Percentiles rank a stretch among this genome's conserved stretches.
These are phyloP conservation scores for Sindora glabra DNA, from an alignment of 306 rosid species.

Conservation along the genomic window DNA sequence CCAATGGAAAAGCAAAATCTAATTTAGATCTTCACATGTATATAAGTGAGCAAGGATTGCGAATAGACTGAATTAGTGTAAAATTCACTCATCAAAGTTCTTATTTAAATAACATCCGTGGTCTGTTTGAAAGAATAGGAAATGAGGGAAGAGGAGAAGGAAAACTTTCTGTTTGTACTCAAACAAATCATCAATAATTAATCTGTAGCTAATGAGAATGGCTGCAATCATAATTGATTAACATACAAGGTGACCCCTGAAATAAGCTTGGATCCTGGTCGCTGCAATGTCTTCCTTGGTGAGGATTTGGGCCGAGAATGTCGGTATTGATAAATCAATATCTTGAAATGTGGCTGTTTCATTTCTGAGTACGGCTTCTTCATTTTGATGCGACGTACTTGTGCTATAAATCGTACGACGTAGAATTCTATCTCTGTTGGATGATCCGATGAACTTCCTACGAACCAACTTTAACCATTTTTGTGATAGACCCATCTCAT, in stretches of 20 bases:
- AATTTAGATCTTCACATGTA: no score
- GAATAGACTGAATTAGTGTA: no score
- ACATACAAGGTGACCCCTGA: constrained; percentile 84
- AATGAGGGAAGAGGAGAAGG: no score
- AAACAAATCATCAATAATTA: background rate
- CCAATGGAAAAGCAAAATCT: no score
- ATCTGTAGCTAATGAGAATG: background rate
- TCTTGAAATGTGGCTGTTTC: constrained; percentile 15
- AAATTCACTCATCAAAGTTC: no score
- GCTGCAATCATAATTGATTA: no score
- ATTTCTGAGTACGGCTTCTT: constrained; percentile 7
- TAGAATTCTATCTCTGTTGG: constrained; percentile 23
- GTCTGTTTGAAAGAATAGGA: no score
- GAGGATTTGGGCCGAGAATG: background rate
- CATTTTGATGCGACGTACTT: background rate
- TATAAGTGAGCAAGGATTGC: no score
- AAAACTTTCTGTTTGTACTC: background rate
- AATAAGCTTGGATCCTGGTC: constrained; percentile 66
- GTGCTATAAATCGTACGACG: constrained; percentile 22
- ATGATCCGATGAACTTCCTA: constrained; percentile 30
- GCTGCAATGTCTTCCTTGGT: constrained; percentile 45
- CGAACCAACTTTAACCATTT: constrained; percentile 46
- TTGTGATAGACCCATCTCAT: constrained; percentile 30
- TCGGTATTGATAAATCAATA: background rate
- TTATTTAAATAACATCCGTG: no score